These are phyloP conservation scores for Penicillium sp. DNA, from an alignment of 2,329 filamentous ascomycete species.

Conservation along the genomic window DNA sequence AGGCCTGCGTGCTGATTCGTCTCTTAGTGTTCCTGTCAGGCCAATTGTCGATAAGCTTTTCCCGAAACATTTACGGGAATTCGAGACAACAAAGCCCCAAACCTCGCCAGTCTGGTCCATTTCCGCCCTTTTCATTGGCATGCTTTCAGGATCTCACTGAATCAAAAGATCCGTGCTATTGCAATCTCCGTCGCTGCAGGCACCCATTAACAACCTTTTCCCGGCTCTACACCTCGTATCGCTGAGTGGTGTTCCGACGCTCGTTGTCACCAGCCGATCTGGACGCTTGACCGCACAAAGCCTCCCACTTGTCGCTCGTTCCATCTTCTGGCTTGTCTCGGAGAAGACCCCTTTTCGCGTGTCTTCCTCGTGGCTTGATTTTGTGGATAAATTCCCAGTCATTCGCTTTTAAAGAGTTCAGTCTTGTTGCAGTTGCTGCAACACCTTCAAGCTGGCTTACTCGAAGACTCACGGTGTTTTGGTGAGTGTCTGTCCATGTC, in stretches of 20 bases:
- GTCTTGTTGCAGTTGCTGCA: constrained; percentile 40
- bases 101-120: constrained; percentile 16
- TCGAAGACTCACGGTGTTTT: constrained; percentile 42
- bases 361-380: constrained; percentile 30
- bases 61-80: constrained; percentile 21
- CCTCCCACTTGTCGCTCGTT: constrained; percentile 39
- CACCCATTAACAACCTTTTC: constrained; percentile 26
- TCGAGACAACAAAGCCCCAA: constrained; percentile 19
- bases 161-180: constrained; percentile 13
- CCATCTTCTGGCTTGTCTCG: constrained; percentile 30
- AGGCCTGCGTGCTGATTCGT: constrained; percentile 34
- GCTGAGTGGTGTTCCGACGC: constrained; percentile 34
- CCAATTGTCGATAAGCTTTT: constrained; percentile 28
- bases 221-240: constrained; percentile 12
- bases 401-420: constrained; percentile 41
- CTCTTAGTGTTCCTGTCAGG: constrained; percentile 33
- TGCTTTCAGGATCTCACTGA: constrained; percentile 15
- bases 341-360: constrained; percentile 23
- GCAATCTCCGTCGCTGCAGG: constrained; percentile 24
- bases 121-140: constrained; percentile 13
- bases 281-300: constrained; percentile 28
- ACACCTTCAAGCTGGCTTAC: constrained; percentile 47
- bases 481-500: constrained; percentile 29
- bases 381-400: constrained; percentile 39
- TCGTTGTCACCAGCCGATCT: constrained; percentile 23